phyloP scores from a whole-genome alignment of 2,329 filamentous ascomycete genomes.

The Juglanconis oblonga region DNA sequence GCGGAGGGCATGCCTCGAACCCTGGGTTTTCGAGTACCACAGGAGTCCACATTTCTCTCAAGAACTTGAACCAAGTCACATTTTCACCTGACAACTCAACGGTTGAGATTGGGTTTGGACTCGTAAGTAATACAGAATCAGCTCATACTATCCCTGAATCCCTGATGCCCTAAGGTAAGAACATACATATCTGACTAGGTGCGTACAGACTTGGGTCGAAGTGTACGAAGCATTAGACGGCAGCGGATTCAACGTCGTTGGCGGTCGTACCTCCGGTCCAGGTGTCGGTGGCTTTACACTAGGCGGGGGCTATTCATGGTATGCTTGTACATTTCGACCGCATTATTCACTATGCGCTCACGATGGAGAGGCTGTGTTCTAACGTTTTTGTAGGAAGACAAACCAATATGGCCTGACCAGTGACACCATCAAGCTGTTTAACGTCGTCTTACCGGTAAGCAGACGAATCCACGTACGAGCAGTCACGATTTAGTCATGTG shows the following conservation, averaged over 20 bases:
- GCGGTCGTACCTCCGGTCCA: conserved; percentile 24
- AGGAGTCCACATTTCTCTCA: conserved; percentile 24
- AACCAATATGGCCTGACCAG: conserved; percentile 26
- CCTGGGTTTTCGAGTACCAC: conserved; percentile 26
- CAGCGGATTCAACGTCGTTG: conserved; percentile 24
- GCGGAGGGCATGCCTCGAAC: conserved; percentile 26
- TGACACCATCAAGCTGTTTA: conserved; percentile 24
- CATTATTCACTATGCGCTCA: too few relatives aligned
- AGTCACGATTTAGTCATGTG: background rate
- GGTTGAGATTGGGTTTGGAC: conserved; percentile 23
- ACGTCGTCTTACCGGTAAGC: conserved; percentile 25
- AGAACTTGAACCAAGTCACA: conserved; percentile 20
- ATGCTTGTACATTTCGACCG: background rate
- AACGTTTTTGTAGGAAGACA: conserved; percentile 20
- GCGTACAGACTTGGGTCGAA: conserved; percentile 21
- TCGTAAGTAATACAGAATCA: conserved; percentile 1
- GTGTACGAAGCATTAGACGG: conserved; percentile 21
- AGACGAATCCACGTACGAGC: too few relatives aligned
- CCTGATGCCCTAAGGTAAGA: too few relatives aligned
- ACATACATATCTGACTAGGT: background rate
- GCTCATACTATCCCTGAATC: too few relatives aligned
- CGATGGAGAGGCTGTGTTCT: too few relatives aligned
- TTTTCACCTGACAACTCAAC: conserved; percentile 21
- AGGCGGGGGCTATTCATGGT: conserved; percentile 28
- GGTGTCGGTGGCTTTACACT: conserved; percentile 26